Evolutionary conservation across 1,284 basidiomycete species (phyloP), one percentile per base, ranked within the genome.

Genomic region (Ceratobasidium sp.): DNA sequence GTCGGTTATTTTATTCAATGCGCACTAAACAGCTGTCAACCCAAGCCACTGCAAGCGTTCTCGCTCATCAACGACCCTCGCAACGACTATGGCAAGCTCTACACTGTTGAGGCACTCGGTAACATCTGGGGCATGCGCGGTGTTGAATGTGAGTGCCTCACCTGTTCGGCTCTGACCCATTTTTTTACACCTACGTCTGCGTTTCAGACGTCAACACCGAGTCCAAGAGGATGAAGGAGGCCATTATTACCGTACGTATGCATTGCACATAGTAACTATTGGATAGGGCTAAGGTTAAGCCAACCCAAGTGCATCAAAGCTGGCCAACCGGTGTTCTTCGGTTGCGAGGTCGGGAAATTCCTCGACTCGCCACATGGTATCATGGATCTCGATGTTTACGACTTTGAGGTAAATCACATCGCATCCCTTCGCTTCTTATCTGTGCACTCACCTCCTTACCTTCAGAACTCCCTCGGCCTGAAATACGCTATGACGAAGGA

Each of bases 11-110:
- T 29, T 29, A 56, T 46, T 9, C 62, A 25, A 69, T 46, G 32
- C 22, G 22, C n/a, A 19, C 43, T 57, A 57, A 62, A 76, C 49
- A 90, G 85, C 89, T 90, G 15, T 77, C 34, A 66, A 65, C 1
- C 59, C 76, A 51, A 79, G 83, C 61, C 84, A 80, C 59, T 82
- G 65, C 91, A 94, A 52, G 91, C 89, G 7, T 97, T 98, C 87
- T 97, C 95, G 66, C 89, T 99, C 49, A 96, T 99, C 84, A 93
- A 99, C 82, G 97, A 99, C 83, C 97, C 97, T 19, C 90, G 97
- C 43, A 96, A 98, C 82, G 86, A 87, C 22, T 94, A 92, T 82
- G 88, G 87, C 77, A 92, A 91, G 83, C 88, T 97, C n/a, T 97
- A 97, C 86, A 95, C 95, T 5, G 95, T 99, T 43, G 92, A 97